phyloP scores from a whole-genome alignment of 176 grass and related monocot genomes.

The Avena sativa region DNA sequence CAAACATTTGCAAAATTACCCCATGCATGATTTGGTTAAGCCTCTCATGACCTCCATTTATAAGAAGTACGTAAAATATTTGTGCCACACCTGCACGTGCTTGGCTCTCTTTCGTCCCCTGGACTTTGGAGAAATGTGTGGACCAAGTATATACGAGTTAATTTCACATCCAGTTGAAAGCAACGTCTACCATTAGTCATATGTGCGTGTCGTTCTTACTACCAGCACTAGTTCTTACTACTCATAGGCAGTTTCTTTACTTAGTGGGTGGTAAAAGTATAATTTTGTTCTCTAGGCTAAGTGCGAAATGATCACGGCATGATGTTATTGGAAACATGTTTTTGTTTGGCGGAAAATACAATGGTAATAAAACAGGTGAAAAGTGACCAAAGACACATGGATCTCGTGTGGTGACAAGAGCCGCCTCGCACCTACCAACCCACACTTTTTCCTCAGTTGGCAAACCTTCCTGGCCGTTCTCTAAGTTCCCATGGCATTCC shows the following conservation, averaged over 20 bases:
- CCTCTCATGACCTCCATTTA: too few relatives aligned
- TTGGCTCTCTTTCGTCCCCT: neutral
- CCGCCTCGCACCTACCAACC: constrained; percentile 32
- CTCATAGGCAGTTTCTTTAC: neutral
- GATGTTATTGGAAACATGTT: too few relatives aligned
- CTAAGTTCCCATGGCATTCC: neutral
- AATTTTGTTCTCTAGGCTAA: neutral
- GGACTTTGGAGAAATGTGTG: neutral
- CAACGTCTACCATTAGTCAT: neutral
- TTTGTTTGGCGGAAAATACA: too few relatives aligned
- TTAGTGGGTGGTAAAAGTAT: neutral
- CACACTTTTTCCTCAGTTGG: neutral
- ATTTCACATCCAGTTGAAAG: neutral
- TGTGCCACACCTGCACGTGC: neutral
- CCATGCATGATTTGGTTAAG: neutral
- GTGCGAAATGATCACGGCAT: neutral
- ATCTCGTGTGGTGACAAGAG: neutral
- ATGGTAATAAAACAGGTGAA: neutral
- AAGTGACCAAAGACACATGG: neutral
- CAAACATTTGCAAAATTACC: too few relatives aligned
- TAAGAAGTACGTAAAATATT: too few relatives aligned
- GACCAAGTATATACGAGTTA: neutral
- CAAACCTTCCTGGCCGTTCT: constrained; percentile 10
- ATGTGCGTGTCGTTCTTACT: neutral
- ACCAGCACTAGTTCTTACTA: neutral